A percentile compares a stretch with the other conserved stretches of the same genome.
phyloP scores from a whole-genome alignment of 768 basidiomycete species.

The Ramaria sp. region DNA sequence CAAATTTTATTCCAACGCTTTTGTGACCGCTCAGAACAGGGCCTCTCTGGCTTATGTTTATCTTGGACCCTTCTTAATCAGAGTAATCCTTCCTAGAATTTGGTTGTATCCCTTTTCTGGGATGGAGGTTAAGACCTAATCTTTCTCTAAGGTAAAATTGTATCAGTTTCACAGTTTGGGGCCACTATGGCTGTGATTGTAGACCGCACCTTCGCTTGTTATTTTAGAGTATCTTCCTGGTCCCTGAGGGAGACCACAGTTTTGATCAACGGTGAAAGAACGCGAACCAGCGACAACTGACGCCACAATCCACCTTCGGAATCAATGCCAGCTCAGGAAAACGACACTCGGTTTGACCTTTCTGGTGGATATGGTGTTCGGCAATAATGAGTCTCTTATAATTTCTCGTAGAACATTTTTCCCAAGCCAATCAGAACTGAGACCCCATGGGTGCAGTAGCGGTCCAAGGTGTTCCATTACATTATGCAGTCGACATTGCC shows the following conservation, averaged over 20 bases:
- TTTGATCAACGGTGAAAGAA: slow-evolving; percentile 24
- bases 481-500: slow-evolving; percentile 43
- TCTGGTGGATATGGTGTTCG: slow-evolving; percentile 35
- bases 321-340: slow-evolving; percentile 30
- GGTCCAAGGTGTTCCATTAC: slow-evolving; percentile 41
- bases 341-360: slow-evolving; percentile 35
- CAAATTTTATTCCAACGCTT: slow-evolving; percentile 44
- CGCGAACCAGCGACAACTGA: slow-evolving; percentile 26
- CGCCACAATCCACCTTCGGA: slow-evolving; percentile 32
- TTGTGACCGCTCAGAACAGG: slow-evolving; percentile 35
- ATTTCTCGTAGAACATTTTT: not conserved
- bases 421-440: slow-evolving; percentile 25
- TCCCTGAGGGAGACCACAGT: slow-evolving; percentile 32
- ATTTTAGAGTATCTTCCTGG: slow-evolving; percentile 42
- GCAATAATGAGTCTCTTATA: slow-evolving; percentile 16
- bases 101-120: not conserved
- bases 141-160: slow-evolving; percentile 28
- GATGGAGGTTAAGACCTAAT: not conserved
- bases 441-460: slow-evolving; percentile 42
- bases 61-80: slow-evolving; percentile 35
- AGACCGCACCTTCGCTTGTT: slow-evolving; percentile 32
- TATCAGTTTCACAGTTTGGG: slow-evolving; percentile 30
- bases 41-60: slow-evolving; percentile 37
- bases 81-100: slow-evolving; percentile 29
- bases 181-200: slow-evolving; percentile 36